Evolutionary conservation across 805 yeast species (phyloP), one percentile per base, ranked within the genome.

Genomic region (Kluyveromyces aestuarii): DNA sequence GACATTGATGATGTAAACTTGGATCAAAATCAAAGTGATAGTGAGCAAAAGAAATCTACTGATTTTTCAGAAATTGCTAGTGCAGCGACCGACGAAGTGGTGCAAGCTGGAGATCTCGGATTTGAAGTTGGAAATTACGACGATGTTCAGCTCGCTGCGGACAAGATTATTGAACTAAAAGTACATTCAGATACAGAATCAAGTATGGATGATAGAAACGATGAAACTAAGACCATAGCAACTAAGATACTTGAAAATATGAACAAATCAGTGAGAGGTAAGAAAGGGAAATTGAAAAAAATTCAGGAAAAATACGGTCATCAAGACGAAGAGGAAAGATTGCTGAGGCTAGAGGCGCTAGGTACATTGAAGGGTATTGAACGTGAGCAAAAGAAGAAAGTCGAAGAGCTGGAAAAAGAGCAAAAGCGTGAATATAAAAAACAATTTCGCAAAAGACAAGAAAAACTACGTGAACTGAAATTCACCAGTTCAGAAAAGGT

Each of bases 311-410:
- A 90, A 60, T 91, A 91, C 60, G 87, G 82, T 2, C 89, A 84
- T 51, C 98, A 91, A 67, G 98, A 91, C 62, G 96, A 87, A 46
- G 93, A 86, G 49, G 98, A 91, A 58, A 76, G 89, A 48, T 58
- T 67, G 42, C 57, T 83, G 49, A 75, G 95, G 54, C 80, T 91
- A 85, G 80, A 84, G 50, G 86, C 84, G 1, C 68, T 91, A 40
- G 98, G 98, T 4, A 86, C 96, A 0, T 70, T 87, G 59, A 88
- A 87, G 57, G 76, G 80, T 27, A 58, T 71, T 3, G 72, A 71
- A 37, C 63, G 67, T 46, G 58, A 70, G 50, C 66, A 68, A 42
- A 61, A 64, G 35, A 69, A 69, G 44, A 59, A 65, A 40, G 62
- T 66, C 39, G 66, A 67, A 49, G 66, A 66, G 38, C 49, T 60